Percentiles rank a stretch among this genome's conserved stretches.
Conservation (phyloP, 257 asterid species). For the Scutellaria baicalensis region DNA sequence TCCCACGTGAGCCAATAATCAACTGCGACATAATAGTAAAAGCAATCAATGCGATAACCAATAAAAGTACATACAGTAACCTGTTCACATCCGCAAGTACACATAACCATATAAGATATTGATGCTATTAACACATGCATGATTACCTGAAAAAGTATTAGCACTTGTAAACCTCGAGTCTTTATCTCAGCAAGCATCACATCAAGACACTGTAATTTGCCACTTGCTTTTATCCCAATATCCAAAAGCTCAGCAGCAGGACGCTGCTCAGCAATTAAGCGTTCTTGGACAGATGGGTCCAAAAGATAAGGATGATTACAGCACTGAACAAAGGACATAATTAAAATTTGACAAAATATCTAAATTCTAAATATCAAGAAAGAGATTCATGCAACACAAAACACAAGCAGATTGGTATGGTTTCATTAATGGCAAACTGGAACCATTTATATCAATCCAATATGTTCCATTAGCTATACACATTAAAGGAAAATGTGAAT, state of each 20-base stretch:
- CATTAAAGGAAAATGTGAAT: neutral
- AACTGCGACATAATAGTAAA: slow-evolving; percentile 35
- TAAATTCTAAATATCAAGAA: too few species aligned
- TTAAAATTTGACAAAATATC: slow-evolving; percentile 13
- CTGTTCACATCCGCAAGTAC: neutral
- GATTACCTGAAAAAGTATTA: slow-evolving; percentile 83
- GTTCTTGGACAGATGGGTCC: slow-evolving; percentile 42
- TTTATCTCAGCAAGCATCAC: slow-evolving; percentile 58
- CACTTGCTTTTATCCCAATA: slow-evolving; percentile 74
- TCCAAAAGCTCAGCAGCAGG: slow-evolving; percentile 41
- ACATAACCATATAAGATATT: neutral
- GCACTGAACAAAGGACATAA: slow-evolving; percentile 43
- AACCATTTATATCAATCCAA: neutral
- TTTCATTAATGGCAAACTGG: neutral
- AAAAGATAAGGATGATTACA: slow-evolving; percentile 82
- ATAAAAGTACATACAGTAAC: neutral
- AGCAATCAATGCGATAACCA: slow-evolving; percentile 9
- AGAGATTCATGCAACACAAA: neutral
- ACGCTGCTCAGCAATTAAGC: slow-evolving; percentile 39
- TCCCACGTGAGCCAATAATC: slow-evolving; percentile 28
- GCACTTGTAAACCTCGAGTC: slow-evolving; percentile 45
- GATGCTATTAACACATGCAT: neutral
- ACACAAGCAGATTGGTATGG: neutral
- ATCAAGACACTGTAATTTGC: slow-evolving; percentile 73
- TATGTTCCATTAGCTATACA: neutral